phyloP scores from a whole-genome alignment of 495 filamentous ascomycete species.

The Friedmanniomyces simplex region DNA sequence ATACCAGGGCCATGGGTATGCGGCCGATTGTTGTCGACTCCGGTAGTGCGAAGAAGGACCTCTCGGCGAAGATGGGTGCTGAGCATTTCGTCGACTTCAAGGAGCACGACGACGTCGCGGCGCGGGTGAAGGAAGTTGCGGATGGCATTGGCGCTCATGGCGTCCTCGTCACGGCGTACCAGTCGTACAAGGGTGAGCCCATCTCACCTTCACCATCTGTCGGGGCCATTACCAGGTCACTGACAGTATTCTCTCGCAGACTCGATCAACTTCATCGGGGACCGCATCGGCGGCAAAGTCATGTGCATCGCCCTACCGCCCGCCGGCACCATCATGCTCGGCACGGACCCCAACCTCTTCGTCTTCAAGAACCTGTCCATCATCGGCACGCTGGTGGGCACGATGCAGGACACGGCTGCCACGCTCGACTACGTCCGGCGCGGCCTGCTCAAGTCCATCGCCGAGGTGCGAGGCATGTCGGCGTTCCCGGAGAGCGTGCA shows the following conservation, averaged over 20 bases:
- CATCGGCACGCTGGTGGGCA: slow-evolving; percentile 40
- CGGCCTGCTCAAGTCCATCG: slow-evolving; percentile 32
- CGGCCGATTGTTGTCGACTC: slow-evolving; percentile 43
- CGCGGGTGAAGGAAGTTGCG: slow-evolving; percentile 33
- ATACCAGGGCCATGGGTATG: slow-evolving; percentile 40
- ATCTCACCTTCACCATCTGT: too few species aligned
- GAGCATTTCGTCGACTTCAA: slow-evolving; percentile 44
- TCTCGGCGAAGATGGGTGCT: slow-evolving; percentile 39
- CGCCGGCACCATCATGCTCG: slow-evolving; percentile 28
- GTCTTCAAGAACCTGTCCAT: slow-evolving; percentile 38
- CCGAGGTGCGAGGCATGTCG: slow-evolving; percentile 25
- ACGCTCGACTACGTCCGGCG: slow-evolving; percentile 40
- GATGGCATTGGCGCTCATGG: slow-evolving; percentile 42
- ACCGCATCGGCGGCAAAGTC: slow-evolving; percentile 35
- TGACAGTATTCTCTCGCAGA: slow-evolving; percentile 1
- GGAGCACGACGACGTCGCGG: slow-evolving; percentile 29
- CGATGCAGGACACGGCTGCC: slow-evolving; percentile 36
- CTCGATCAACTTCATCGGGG: slow-evolving; percentile 30
- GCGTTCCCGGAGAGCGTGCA: slow-evolving; percentile 29
- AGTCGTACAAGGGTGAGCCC: slow-evolving; percentile 35
- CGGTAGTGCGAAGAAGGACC: slow-evolving; percentile 33
- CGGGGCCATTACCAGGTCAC: not conserved
- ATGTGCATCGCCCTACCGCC: slow-evolving; percentile 37
- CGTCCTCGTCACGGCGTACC: slow-evolving; percentile 41
- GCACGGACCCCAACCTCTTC: slow-evolving; percentile 36